Base-by-base conservation (phyloP, 768 basidiomycete species). In the Candolleomyces aberdarensis region DNA sequence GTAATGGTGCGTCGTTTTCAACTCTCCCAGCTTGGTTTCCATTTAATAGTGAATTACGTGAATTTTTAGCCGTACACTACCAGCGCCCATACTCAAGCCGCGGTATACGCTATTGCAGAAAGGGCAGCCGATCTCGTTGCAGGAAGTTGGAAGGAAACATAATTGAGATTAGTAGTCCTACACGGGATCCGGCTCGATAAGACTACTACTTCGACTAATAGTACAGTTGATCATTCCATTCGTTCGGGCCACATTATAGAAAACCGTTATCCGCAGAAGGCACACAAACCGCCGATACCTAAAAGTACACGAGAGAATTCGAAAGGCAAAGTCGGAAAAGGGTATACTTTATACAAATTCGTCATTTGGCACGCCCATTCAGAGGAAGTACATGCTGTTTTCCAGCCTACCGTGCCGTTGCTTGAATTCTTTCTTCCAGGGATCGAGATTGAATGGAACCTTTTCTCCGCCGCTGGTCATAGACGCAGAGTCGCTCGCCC, bases 1-100 rank as follows among this genome's bases (percentile, higher is more conserved):
- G 67, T 70, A 58, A 62, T 73, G 62, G 77, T 74, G 56, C 56
- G 73, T 62, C 15, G 6, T 4, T 31, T 2, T 36, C 36, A 36
- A 5, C 11, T 11, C 26, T 53, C n/a, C n/a, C 7, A n/a, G 8
- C 31, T n/a, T 40, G 19, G 9, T 32, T 44, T 53, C 4, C 11
- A 36, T 36, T 36, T 36, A 8, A 11, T 6, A 36, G 11, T 36
- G 5, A n/a, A n/a, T n/a, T n/a, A n/a, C n/a, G n/a, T n/a, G n/a
- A n/a, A n/a, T n/a, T n/a, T n/a, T 9, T 40, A 61, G 60, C 60
- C 60, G 3, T 57, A 22, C 31, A 50, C 56, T 15, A 22, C 52
- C 8, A 8, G 14, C 15, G 29, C 29, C 7, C 60, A 61, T 57
- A 61, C 55, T 13, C 54, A 57, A 44, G 60, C 60, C 8, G 19